Evolutionary conservation across 352 stramenopile species (phyloP).

Genomic region (Phytopythium litorale): DNA sequence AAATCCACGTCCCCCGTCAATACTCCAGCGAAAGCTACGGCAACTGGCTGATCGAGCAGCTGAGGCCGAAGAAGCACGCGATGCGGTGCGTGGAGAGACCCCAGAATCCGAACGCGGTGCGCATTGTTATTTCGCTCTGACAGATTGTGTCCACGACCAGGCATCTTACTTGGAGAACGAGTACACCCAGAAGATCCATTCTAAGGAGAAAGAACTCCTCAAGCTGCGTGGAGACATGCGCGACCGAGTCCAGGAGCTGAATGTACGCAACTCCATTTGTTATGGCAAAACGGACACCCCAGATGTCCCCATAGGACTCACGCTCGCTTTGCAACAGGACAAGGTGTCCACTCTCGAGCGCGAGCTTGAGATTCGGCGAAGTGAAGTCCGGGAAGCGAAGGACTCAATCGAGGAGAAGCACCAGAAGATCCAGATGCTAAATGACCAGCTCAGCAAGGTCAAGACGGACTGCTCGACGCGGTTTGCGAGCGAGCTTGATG

Average conservation of each 20-base stretch:
- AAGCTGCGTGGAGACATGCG: slow-evolving; percentile 48
- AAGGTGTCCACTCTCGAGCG: slow-evolving; percentile 29
- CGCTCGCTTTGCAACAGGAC: slow-evolving; percentile 8
- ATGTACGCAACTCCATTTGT: slow-evolving; percentile 14
- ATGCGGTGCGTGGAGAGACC: slow-evolving; percentile 28
- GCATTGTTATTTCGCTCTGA: slow-evolving; percentile 2
- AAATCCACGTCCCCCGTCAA: neutral
- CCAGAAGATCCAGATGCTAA: slow-evolving; percentile 55
- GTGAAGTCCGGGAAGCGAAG: slow-evolving; percentile 49
- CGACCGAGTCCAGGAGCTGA: slow-evolving; percentile 50
- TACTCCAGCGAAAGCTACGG: slow-evolving; percentile 38
- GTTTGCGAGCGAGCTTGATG: slow-evolving; percentile 48
- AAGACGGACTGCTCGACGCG: slow-evolving; percentile 52
- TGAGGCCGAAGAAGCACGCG: slow-evolving; percentile 52
- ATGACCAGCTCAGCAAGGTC: slow-evolving; percentile 76
- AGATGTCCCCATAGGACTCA: neutral
- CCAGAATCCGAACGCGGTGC: neutral
- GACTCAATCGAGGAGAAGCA: slow-evolving; percentile 66
- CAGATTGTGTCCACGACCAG: slow-evolving; percentile 7
- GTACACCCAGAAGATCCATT: slow-evolving; percentile 34
- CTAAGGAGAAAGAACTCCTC: slow-evolving; percentile 47
- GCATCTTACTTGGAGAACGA: slow-evolving; percentile 42
- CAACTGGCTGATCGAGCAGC: slow-evolving; percentile 40
- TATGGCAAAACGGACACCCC: neutral
- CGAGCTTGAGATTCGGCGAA: slow-evolving; percentile 56